Conservation (phyloP, 371 early-diverging fungal genomes). For the Apophysomyces ossiformis region DNA sequence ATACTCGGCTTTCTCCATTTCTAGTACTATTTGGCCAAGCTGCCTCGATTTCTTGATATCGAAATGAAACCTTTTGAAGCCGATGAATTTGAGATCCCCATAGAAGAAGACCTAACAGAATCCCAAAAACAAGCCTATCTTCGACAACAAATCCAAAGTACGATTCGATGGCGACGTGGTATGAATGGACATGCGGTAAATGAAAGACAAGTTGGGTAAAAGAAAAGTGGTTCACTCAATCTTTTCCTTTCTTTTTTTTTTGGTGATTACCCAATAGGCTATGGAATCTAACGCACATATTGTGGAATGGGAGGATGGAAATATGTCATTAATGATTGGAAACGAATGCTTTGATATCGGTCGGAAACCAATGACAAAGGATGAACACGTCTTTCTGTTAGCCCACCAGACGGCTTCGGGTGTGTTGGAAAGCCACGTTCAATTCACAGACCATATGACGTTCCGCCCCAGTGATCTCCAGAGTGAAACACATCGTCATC, state of each 20-base stretch:
- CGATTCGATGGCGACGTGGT: conserved; percentile 79
- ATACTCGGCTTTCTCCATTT: neutral
- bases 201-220: conserved; percentile 8
- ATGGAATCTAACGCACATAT: conserved; percentile 81
- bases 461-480: conserved; percentile 71
- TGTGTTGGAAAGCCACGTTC: conserved; percentile 69
- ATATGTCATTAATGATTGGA: conserved; percentile 75
- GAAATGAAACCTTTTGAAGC: conserved; percentile 75
- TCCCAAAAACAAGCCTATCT: conserved; percentile 43
- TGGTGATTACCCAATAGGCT: conserved; percentile 20
- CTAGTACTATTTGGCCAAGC: conserved; percentile 69
- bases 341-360: conserved; percentile 78
- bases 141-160: conserved; percentile 71
- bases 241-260: too few species aligned
- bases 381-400: conserved; percentile 70
- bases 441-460: conserved; percentile 68
- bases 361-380: conserved; percentile 51
- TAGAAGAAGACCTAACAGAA: conserved; percentile 48
- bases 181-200: conserved; percentile 43
- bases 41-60: conserved; percentile 76
- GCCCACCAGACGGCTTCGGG: conserved; percentile 67
- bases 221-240: too few species aligned
- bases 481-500: conserved; percentile 66
- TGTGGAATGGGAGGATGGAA: conserved; percentile 85
- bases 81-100: conserved; percentile 56